Evolutionary conservation across 768 basidiomycete species (phyloP), one percentile per base, ranked within the genome.

Genomic region (Lepiota venenata): DNA sequence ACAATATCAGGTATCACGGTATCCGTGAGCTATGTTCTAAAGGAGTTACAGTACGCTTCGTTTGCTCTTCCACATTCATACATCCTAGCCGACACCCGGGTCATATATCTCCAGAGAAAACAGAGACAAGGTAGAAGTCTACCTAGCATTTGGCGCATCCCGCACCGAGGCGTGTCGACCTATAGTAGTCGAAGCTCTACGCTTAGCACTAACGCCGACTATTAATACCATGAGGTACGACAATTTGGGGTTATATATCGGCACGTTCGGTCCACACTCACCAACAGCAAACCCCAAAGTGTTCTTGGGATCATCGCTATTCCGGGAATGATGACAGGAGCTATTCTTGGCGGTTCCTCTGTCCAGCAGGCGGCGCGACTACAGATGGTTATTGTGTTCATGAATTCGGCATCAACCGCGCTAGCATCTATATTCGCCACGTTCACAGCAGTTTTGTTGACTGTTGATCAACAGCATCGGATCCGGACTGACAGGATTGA

Each of bases 351-450:
- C 11, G 93, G 92, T 0, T 81, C 88, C 10, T 85, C 86, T 27
- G 88, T 94, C 39, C 78, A 90, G 16, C 91, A 92, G 68, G 93
- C 93, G 0, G 90, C 90, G 2, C 82, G 84, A 48, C 71, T 94
- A 14, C 93, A 94, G 61, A 93, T 93, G 87, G 84, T 95, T 55
- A 91, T 95, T 71, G 90, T 93, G 84, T 94, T 95, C 69, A 90
- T 94, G 87, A 91, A 94, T 42, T 84, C 85, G 2, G 84, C 91
- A 0, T 80, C 83, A 55, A 87, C 88, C 0, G 82, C 85, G 0
- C 77, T 95, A 21, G 81, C 87, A 11, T 77, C 85, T 2, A 84
- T 91, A 50, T 71, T 80, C 48, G 80, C 83, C 2, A 85, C 86
- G 0, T 68, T 85, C 52, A 70, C 83, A 39, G 76, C 82, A 6